A percentile compares a stretch with the other conserved stretches of the same genome.
Conservation (phyloP, 1,139 yeast species). For the Pichia sp. region DNA sequence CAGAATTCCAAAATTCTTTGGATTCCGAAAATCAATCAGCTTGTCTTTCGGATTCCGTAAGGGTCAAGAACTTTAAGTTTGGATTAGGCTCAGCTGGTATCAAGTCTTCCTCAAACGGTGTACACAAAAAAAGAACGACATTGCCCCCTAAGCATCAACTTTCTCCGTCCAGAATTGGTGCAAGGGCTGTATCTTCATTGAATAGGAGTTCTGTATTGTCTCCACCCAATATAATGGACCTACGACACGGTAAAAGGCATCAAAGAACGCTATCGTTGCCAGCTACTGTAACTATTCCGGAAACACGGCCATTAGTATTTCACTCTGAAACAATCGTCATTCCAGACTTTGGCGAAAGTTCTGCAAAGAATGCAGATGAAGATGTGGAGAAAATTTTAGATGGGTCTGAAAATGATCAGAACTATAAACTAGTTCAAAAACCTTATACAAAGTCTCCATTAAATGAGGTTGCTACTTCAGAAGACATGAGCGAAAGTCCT, state of each 20-base stretch:
- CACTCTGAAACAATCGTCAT: slow-evolving; percentile 8
- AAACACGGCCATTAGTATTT: slow-evolving; percentile 18
- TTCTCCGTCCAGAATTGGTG: slow-evolving; percentile 70
- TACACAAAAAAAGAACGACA: slow-evolving; percentile 17
- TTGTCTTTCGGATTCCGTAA: too few species aligned
- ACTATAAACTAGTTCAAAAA: neutral
- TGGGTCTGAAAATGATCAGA: neutral
- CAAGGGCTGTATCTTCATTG: slow-evolving; percentile 59
- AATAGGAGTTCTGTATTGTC: slow-evolving; percentile 23
- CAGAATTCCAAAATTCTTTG: slow-evolving; percentile 5
- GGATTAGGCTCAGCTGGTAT: slow-evolving; percentile 29
- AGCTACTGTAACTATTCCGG: slow-evolving; percentile 29
- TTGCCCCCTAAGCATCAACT: slow-evolving; percentile 37
- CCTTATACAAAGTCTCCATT: slow-evolving; percentile 7
- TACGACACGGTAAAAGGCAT: slow-evolving; percentile 25
- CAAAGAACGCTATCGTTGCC: slow-evolving; percentile 27
- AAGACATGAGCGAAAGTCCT: slow-evolving; percentile 1
- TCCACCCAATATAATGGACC: slow-evolving; percentile 10
- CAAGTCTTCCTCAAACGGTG: slow-evolving; percentile 5
- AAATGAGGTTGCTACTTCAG: slow-evolving; percentile 4
- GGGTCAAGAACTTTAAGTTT: slow-evolving; percentile 35
- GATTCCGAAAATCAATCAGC: too few species aligned
- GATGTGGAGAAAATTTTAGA: slow-evolving; percentile 8
- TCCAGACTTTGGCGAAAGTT: neutral
- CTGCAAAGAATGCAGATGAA: neutral